These are phyloP conservation scores for Ascodesmis nigricans DNA, from an alignment of 495 filamentous ascomycete species.

Conservation along the genomic window DNA sequence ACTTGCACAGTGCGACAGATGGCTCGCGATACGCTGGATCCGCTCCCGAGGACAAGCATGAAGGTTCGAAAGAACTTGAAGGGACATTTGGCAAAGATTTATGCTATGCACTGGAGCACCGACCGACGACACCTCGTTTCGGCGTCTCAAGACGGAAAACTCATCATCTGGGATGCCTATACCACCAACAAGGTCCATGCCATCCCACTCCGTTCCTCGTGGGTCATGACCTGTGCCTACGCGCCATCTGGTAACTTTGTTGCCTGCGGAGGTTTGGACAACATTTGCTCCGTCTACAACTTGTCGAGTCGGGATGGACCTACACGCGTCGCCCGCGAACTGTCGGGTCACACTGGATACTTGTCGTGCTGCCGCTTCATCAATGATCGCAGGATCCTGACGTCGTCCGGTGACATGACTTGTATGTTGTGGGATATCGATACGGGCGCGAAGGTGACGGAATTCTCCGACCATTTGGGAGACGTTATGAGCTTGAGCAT, in stretches of 20 bases:
- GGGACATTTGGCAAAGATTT: constrained; percentile 96
- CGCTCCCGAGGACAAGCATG: constrained; percentile 83
- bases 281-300: constrained; percentile 99
- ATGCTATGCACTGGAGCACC: constrained; percentile 99
- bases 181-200: constrained; percentile 99
- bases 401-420: constrained; percentile 97
- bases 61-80: constrained; percentile 86
- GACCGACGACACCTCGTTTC: constrained; percentile 95
- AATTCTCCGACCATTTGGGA: constrained; percentile 94
- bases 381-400: constrained; percentile 93
- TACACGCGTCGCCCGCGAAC: constrained; percentile 83
- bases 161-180: constrained; percentile 99
- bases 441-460: constrained; percentile 86
- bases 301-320: constrained; percentile 88
- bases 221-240: constrained; percentile 99
- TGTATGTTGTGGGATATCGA: constrained; percentile 99
- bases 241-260: constrained; percentile 96
- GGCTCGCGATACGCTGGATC: constrained; percentile 67
- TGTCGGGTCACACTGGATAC: constrained; percentile 93
- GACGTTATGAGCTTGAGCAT: constrained; percentile 99
- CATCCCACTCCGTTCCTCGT: constrained; percentile 92
- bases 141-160: constrained; percentile 94
- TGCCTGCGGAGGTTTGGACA: constrained; percentile 92
- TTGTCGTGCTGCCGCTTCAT: constrained; percentile 98
- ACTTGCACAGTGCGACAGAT: constrained; percentile 80